Evolutionary conservation across 179 eudicot species (phyloP).

Genomic region (Patellifolia procumbens): DNA sequence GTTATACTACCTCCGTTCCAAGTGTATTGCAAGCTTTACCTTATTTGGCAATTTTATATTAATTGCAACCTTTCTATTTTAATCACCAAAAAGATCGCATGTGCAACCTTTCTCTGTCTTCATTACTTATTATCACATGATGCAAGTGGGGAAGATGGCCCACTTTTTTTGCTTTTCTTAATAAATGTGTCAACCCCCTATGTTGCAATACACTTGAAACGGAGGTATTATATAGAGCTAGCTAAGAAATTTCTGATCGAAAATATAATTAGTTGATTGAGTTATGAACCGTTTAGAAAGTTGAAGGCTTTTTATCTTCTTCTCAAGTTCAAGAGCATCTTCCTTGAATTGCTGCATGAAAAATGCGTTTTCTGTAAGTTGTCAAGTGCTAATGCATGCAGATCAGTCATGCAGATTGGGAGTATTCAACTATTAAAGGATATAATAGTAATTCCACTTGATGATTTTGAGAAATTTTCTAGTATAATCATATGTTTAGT

Average conservation of each 20-base stretch:
- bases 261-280: neutral
- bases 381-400: neutral
- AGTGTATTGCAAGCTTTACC: no score
- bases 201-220: no score
- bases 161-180: no score
- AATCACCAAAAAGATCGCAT: no score
- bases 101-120: no score
- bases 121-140: no score
- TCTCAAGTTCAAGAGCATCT: slow-evolving; percentile 34
- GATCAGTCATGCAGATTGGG: neutral
- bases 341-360: slow-evolving; percentile 36
- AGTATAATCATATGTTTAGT: neutral
- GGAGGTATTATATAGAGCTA: neutral
- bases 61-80: no score
- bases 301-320: slow-evolving; percentile 33
- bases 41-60: no score
- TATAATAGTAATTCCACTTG: neutral
- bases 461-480: neutral
- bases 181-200: no score
- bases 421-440: neutral
- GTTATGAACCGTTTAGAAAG: slow-evolving; percentile 29
- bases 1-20: no score
- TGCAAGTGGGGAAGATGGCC: no score
- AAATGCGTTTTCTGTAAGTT: neutral
- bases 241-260: neutral